Conservation (phyloP, 2,329 filamentous ascomycete species). For the Pestalotiopsis sp. region DNA sequence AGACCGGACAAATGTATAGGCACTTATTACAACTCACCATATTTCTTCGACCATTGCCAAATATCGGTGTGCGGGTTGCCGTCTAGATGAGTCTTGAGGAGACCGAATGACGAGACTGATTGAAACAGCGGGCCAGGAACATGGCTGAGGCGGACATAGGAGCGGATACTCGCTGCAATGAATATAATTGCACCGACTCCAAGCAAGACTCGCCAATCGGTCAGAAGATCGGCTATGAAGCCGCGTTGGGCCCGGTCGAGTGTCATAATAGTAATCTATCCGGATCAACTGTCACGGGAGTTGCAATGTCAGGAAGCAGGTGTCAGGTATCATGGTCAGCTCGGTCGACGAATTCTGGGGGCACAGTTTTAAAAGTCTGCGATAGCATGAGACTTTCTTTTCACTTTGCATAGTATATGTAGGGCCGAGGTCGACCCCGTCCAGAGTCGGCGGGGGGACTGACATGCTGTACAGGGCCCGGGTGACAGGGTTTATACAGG, state of each 20-base stretch:
- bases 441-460: neutral
- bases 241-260: neutral
- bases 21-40: conserved; percentile 10
- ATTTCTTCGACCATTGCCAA: conserved; percentile 11
- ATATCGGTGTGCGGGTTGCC: conserved; percentile 14
- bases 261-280: neutral
- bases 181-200: neutral
- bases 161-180: neutral
- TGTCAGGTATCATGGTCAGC: no score
- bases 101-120: conserved; percentile 14
- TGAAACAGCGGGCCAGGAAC: conserved; percentile 14
- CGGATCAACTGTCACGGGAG: neutral
- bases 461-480: neutral
- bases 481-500: neutral
- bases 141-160: conserved; percentile 12
- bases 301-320: no score
- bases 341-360: neutral
- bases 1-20: neutral
- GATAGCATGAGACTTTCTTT: neutral
- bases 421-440: neutral
- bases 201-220: neutral
- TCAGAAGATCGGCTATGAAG: neutral
- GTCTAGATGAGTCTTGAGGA: conserved; percentile 14
- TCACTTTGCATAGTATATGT: neutral
- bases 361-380: neutral